Evolutionary conservation across 306 rosid species (phyloP), one percentile per base, ranked within the genome.

Genomic region (Begonia fuchsioides): DNA sequence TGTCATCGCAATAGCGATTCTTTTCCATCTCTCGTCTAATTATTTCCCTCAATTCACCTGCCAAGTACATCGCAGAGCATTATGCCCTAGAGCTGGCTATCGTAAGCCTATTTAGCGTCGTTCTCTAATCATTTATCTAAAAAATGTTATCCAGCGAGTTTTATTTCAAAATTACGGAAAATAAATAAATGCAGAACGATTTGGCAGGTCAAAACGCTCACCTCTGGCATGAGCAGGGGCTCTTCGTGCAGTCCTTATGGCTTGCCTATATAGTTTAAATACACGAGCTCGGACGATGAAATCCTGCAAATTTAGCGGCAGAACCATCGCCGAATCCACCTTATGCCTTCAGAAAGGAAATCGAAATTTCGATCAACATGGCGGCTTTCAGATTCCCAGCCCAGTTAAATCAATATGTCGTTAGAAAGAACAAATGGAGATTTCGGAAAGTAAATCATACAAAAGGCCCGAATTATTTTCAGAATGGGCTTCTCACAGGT

Each of bases 201-300:
- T 19, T 19, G 3, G 26, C 17, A 46, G 17, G 10, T 12, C 13
- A 18, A 6, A 19, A 45, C 6, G 41, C 38, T 63, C 19, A 83
- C 95, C 95, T 88, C 69, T 83, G 50, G 80, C 68, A 15, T 74
- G 50, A 65, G 55, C 41, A 43, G 97, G 95, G 44, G 86, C 84
- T 56, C 84, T 80, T 43, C 61, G 59, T 50, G 97, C 63, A 53
- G 72, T 56, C 58, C 86, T 62, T 14, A 77, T 53, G 14, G 95
- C 95, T 43, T 88, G 81, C 52, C 93, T 62, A 65, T 74, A 88
- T 43, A 88, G 84, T 73, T 85, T 88, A 58, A 84, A 61, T 15
- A 84, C 83, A 35, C 95, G 77, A 57, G 84, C 90, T 6, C 95
- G 93, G 46, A 81, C 56, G 72, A 88, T 70, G 51, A 84, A 83